Base-by-base conservation (phyloP, 1,284 basidiomycete species). In the Agroathelia rolfsii region DNA sequence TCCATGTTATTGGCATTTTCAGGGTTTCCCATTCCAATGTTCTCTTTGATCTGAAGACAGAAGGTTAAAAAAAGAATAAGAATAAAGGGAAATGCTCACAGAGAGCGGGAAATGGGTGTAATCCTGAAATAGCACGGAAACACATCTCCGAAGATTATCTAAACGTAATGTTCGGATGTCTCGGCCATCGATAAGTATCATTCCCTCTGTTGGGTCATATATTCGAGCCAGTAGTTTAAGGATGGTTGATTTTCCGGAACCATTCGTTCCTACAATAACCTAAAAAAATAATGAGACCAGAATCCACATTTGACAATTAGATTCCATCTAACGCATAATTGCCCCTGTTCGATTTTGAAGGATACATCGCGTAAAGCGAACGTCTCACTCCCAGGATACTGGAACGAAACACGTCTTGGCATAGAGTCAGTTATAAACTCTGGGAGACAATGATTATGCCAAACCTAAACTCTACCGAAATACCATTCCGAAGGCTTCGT, bases 181-280 rank as follows among this genome's bases (percentile, higher is more conserved):
- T 30, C 56, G 54, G 5, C 65, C 74, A 41, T 83, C 69, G 18
- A 86, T 54, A 13, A 83, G 53, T 34, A 86, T 83, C 30, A 62
- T 50, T 16, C 82, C 82, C 33, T 76, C 73, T 2, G 56, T 59
- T 1, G 72, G 63, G 42, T 86, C 81, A 43, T 84, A 81, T 23
- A 86, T 50, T 14, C 82, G 71, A 15, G 72, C 55, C 15, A 82
- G 66, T 21, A 86, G 61, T 48, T 85, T 85, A 21, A 86, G 56
- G 24, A 85, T 70, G 2, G 82, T 86, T 45, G 75, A 79, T 54
- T 86, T 86, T 2, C 81, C 81, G 0, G 76, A 79, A 5, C 82
- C 82, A 44, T 86, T 86, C 9, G 62, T 62, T 3, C 83, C 83
- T 1, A 87, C 77, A 32, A 87, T 77, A 32, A 86, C 66, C 79